These are phyloP conservation scores for Globisporangium canariense DNA, from an alignment of 352 stramenopile genomes.

Conservation along the genomic window DNA sequence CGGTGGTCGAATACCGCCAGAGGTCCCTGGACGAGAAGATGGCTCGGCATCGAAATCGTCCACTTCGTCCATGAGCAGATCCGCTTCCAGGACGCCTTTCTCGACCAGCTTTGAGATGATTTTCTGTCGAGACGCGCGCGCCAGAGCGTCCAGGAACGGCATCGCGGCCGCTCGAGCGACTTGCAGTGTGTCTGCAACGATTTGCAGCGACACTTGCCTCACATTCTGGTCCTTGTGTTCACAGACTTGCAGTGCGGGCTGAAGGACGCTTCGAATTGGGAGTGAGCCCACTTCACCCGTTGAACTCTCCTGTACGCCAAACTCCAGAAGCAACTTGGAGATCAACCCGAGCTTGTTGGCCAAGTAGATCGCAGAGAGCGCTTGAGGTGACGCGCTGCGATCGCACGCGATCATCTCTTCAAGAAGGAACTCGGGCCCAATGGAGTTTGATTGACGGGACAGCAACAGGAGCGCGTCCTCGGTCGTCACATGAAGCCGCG, in stretches of 20 bases:
- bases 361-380: constrained; percentile 54
- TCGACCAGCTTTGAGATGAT: constrained; percentile 81
- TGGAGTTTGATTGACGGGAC: constrained; percentile 49
- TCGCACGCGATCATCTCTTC: constrained; percentile 72
- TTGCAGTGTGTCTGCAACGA: constrained; percentile 66
- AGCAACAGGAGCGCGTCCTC: constrained; percentile 75
- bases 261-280: constrained; percentile 63
- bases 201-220: constrained; percentile 55
- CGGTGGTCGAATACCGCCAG: constrained; percentile 46
- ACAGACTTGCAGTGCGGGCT: constrained; percentile 60
- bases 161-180: constrained; percentile 53
- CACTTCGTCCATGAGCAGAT: constrained; percentile 83
- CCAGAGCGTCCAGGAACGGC: constrained; percentile 67
- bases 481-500: constrained; percentile 58
- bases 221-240: constrained; percentile 77
- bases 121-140: constrained; percentile 65
- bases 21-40: constrained; percentile 43
- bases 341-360: constrained; percentile 70
- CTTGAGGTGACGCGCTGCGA: constrained; percentile 46
- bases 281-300: constrained; percentile 31
- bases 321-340: constrained; percentile 77
- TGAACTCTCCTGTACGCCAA: constrained; percentile 57
- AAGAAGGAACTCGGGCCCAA: constrained; percentile 67
- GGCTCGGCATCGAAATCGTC: constrained; percentile 74
- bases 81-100: constrained; percentile 59